These are phyloP conservation scores for Melastoma candidum DNA, from an alignment of 441 rosid genomes.

Conservation along the genomic window DNA sequence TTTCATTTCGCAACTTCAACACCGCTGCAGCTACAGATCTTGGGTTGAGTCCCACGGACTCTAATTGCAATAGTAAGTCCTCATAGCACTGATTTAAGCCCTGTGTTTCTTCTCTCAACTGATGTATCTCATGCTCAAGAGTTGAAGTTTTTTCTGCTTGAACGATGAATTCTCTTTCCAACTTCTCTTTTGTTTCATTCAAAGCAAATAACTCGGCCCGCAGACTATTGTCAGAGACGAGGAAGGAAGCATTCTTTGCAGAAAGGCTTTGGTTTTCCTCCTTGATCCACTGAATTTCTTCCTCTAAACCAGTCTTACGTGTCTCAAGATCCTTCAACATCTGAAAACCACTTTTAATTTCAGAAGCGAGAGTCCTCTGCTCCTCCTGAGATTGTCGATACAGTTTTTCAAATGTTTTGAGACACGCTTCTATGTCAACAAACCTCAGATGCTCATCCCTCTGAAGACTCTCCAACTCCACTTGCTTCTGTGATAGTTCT, in stretches of 20 bases:
- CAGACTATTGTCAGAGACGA: constrained; percentile 30
- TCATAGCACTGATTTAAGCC: constrained; percentile 34
- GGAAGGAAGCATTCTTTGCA: constrained; percentile 39
- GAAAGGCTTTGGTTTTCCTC: constrained; percentile 45
- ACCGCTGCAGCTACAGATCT: constrained; percentile 34
- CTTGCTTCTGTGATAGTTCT: constrained; percentile 60
- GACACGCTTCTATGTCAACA: constrained; percentile 45
- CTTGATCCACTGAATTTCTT: constrained; percentile 32
- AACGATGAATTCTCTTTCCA: constrained; percentile 39
- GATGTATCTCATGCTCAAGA: constrained; percentile 40
- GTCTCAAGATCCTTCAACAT: constrained; percentile 56
- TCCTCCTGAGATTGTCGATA: constrained; percentile 64
- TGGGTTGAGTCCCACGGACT: constrained; percentile 44
- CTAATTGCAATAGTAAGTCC: constrained; percentile 34
- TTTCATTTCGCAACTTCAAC: constrained; percentile 47
- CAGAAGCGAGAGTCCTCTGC: constrained; percentile 40
- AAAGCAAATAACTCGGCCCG: constrained; percentile 39
- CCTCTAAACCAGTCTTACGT: constrained; percentile 35
- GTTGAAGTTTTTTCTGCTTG: constrained; percentile 34
- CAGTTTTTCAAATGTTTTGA: constrained; percentile 53
- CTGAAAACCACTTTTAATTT: constrained; percentile 48
- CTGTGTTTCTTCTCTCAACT: constrained; percentile 37
- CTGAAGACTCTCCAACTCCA: constrained; percentile 58
- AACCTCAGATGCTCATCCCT: constrained; percentile 49
- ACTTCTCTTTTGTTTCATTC: constrained; percentile 48